Base-by-base conservation (phyloP, 148 eudicot species). In the Gaultheria prostrata region DNA sequence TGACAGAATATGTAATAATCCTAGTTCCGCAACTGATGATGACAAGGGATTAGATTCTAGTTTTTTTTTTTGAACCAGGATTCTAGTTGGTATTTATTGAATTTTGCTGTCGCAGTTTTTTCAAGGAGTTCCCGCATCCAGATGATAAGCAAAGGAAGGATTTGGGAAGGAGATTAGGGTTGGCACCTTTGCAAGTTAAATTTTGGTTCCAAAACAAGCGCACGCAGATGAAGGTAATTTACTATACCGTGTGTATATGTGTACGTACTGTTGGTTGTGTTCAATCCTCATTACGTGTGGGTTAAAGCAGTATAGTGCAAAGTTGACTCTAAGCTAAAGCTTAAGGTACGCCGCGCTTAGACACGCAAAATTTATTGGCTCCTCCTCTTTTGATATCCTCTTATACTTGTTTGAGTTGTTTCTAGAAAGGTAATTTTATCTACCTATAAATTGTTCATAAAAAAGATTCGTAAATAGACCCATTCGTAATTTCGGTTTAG, bases 191-290 rank as follows among this genome's bases (percentile, higher is more conserved):
- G 87, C 99, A 97, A 90, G 91, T 97, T 48, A 97, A 97, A 84
- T 97, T 97, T 88, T 97, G 99, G 99, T 97, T 97, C 84, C 99
- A 97, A 85, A 97, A 97, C 86, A 97, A 97, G 89, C 98, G 99
- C 54, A 97, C 99, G 35, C 99, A 97, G 86, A 93, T 97, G 98
- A 97, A 97, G 98, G 99, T 97, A 85, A 83, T 0, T 12, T 74
- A 65, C 26, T 8, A 13, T 2, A 4, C 2, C 7, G 32, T 76
- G 49, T n/a, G 10, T 13, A 26, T 76, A 14, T 3, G 10, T 3
- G 5, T 20, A 24, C 7, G 67, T 59, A 9, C 43, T 24, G n/a
- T 14, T 63, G 1, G 70, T n/a, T 63, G 26, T 9, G 70, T 63
- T 26, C 70, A 63, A 63, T 63, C 33, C 15, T 63, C 14, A 26